Percentiles rank a stretch among this genome's conserved stretches.
These are phyloP conservation scores for Polychytrium aggregatum DNA, from an alignment of 192 early-diverging fungal genomes.

Conservation along the genomic window DNA sequence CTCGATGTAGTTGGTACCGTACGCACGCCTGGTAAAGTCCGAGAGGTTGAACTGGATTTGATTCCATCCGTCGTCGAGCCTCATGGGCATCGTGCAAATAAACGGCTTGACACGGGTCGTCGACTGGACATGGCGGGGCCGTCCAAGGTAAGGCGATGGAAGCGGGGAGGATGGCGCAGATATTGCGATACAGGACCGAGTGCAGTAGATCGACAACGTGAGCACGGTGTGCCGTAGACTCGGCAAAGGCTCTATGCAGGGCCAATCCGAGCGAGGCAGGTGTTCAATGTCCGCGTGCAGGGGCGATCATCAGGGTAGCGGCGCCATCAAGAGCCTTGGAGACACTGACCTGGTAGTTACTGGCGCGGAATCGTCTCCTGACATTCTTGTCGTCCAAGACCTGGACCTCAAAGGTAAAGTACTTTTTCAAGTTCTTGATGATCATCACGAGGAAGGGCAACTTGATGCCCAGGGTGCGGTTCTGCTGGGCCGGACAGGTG, in stretches of 20 bases:
- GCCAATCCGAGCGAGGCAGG: no score
- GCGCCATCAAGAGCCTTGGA: no score
- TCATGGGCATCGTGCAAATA: slow-evolving; percentile 86
- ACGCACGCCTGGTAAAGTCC: slow-evolving; percentile 75
- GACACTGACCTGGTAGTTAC: slow-evolving; percentile 72
- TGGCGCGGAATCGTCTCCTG: slow-evolving; percentile 70
- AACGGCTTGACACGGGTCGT: slow-evolving; percentile 73
- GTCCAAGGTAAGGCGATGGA: no score
- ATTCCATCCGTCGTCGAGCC: slow-evolving; percentile 92
- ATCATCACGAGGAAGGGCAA: slow-evolving; percentile 79
- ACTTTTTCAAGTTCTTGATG: slow-evolving; percentile 79
- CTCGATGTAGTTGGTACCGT: slow-evolving; percentile 81
- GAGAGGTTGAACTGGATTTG: slow-evolving; percentile 84
- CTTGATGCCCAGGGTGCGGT: slow-evolving; percentile 80
- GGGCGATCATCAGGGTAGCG: no score
- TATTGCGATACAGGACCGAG: no score
- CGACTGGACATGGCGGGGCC: slow-evolving; percentile 33
- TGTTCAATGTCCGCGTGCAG: no score
- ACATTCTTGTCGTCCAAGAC: slow-evolving; percentile 74
- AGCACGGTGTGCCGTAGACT: no score
- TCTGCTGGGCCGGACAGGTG: slow-evolving; percentile 61
- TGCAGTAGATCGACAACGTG: no score
- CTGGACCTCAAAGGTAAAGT: slow-evolving; percentile 88
- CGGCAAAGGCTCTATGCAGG: no score
- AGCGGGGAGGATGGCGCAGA: no score